Conservation (phyloP, 768 basidiomycete species). For the Lactarius vividus region DNA sequence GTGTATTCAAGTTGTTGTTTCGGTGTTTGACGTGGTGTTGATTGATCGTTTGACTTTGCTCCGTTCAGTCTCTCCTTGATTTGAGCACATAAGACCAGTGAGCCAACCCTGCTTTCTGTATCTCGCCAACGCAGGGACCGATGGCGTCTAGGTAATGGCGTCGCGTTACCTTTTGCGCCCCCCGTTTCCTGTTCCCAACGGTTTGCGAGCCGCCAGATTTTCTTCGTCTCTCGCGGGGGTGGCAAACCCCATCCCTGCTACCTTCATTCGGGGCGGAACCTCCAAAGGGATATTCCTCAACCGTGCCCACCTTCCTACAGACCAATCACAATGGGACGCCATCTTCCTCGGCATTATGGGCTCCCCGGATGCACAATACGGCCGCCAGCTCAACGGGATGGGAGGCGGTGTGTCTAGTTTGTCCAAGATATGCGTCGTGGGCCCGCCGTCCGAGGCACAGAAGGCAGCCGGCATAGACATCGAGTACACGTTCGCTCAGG, state of each 20-base stretch:
- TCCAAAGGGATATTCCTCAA: conserved; percentile 75
- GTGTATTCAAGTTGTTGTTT: neutral
- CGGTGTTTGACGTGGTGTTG: neutral
- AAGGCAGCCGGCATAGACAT: conserved; percentile 48
- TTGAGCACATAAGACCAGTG: conserved; percentile 4
- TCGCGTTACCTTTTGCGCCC: neutral
- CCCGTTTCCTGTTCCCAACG: neutral
- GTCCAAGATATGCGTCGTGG: conserved; percentile 71
- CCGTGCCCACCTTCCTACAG: conserved; percentile 49
- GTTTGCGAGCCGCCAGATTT: conserved; percentile 1
- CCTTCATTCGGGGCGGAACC: conserved; percentile 70
- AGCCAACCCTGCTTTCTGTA: conserved; percentile 9
- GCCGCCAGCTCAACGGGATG: conserved; percentile 77
- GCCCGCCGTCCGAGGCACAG: conserved; percentile 44
- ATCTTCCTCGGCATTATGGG: conserved; percentile 77
- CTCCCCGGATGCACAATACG: conserved; percentile 68
- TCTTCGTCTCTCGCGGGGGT: conserved; percentile 17
- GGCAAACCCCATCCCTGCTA: conserved; percentile 38
- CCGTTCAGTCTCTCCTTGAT: neutral
- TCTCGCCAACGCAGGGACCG: neutral
- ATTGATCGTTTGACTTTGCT: neutral
- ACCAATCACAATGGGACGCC: conserved; percentile 50
- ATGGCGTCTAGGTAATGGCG: conserved; percentile 16
- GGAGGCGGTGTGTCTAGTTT: conserved; percentile 74
- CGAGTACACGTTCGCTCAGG: conserved; percentile 67